These are phyloP conservation scores for Vaccinium darrowii DNA, from an alignment of 148 eudicot species.

Conservation along the genomic window DNA sequence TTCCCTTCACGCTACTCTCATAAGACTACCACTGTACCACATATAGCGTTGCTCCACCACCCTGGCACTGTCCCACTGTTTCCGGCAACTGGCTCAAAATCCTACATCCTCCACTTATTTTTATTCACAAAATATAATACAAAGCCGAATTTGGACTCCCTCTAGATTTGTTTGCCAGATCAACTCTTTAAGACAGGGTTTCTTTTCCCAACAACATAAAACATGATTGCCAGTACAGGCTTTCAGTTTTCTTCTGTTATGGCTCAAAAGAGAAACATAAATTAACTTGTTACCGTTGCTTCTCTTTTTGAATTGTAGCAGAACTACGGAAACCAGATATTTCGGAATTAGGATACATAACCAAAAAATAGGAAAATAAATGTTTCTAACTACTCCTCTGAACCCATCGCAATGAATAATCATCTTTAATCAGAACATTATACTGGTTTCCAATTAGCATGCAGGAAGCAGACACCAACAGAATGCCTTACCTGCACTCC, in stretches of 20 bases:
- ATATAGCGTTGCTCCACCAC: neutral
- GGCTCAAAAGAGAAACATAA: neutral
- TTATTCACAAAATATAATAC: neutral
- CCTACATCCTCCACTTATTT: neutral
- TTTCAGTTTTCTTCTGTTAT: neutral
- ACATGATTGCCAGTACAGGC: neutral
- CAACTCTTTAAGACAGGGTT: neutral
- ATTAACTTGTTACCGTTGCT: neutral
- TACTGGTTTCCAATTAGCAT: neutral
- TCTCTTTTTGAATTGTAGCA: neutral
- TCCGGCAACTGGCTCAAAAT: neutral
- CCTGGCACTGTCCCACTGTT: neutral
- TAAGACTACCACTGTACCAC: neutral
- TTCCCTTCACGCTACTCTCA: neutral
- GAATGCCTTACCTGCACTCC: slow-evolving; percentile 69
- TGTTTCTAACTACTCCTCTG: neutral
- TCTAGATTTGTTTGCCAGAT: neutral
- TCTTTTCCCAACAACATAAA: neutral
- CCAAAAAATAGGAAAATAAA: neutral
- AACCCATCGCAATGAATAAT: neutral
- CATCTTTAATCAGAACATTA: neutral
- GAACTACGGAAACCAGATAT: neutral
- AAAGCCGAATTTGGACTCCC: neutral
- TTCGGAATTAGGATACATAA: neutral
- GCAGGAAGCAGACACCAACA: neutral